Conservation (phyloP, 1,139 yeast species). For the Yamadazyma spencermartinsiae region DNA sequence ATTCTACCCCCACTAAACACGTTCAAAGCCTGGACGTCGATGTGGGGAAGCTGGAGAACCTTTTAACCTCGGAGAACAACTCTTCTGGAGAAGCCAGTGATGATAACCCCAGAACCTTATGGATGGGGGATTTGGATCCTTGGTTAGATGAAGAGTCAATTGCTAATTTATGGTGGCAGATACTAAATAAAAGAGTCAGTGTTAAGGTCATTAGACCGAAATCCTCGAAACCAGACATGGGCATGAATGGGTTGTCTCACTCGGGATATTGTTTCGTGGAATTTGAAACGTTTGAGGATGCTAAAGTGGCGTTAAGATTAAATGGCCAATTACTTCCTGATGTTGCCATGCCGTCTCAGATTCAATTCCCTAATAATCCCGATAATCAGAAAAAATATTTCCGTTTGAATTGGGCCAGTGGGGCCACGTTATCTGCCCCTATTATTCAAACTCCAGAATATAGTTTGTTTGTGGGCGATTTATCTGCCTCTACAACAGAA, state of each 20-base stretch:
- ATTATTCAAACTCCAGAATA: slow-evolving; percentile 53
- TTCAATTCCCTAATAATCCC: slow-evolving; percentile 42
- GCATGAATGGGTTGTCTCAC: slow-evolving; percentile 41
- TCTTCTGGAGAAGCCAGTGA: slow-evolving; percentile 4
- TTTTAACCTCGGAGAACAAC: background rate
- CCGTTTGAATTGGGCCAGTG: slow-evolving; percentile 74
- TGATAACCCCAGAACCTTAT: slow-evolving; percentile 53
- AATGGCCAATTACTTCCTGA: slow-evolving; percentile 68
- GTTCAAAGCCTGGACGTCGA: no score
- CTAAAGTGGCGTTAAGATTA: slow-evolving; percentile 61
- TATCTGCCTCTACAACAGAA: slow-evolving; percentile 72
- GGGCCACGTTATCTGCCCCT: slow-evolving; percentile 58
- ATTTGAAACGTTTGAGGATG: slow-evolving; percentile 62
- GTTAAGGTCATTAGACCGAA: slow-evolving; percentile 58
- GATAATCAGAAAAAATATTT: slow-evolving; percentile 60
- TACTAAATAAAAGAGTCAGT: slow-evolving; percentile 40
- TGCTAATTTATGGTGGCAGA: slow-evolving; percentile 58
- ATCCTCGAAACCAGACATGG: slow-evolving; percentile 23
- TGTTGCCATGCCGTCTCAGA: slow-evolving; percentile 50
- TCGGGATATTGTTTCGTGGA: slow-evolving; percentile 78
- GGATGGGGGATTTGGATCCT: slow-evolving; percentile 85
- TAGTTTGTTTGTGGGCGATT: slow-evolving; percentile 77
- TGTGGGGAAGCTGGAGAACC: no score
- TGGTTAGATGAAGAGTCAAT: slow-evolving; percentile 66
- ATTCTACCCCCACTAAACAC: no score